Evolutionary conservation across 495 filamentous ascomycete genomes (phyloP).

Genomic region (Penicillium malachiteum): DNA sequence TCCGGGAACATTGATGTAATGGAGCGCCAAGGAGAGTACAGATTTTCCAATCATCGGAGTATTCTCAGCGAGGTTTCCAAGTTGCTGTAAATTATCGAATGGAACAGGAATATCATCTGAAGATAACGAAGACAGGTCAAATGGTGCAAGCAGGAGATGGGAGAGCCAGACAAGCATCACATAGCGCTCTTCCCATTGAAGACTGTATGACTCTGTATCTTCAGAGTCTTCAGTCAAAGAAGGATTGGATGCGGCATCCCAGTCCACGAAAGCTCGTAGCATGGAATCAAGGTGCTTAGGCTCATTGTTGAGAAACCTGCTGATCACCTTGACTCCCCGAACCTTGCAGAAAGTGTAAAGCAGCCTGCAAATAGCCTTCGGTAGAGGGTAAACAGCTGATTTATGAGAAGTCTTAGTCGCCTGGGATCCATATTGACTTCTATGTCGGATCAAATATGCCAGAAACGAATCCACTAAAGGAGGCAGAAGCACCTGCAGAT

Average conservation of each 20-base stretch:
- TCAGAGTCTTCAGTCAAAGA: constrained; percentile 7
- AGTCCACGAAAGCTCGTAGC: constrained; percentile 62
- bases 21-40: constrained; percentile 67
- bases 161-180: constrained; percentile 89
- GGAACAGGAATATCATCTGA: constrained; percentile 47
- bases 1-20: constrained; percentile 69
- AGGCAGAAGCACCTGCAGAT: constrained; percentile 72
- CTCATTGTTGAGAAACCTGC: constrained; percentile 85
- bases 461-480: constrained; percentile 72
- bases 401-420: constrained; percentile 29
- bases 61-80: constrained; percentile 28
- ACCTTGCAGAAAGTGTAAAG: constrained; percentile 94
- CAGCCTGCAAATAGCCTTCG: constrained; percentile 70
- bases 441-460: constrained; percentile 54
- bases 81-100: constrained; percentile 23
- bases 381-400: constrained; percentile 52
- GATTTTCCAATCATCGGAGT: constrained; percentile 69
- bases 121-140: constrained; percentile 85
- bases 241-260: constrained; percentile 28
- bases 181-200: constrained; percentile 86
- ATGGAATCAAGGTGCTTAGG: constrained; percentile 78
- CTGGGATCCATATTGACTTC: constrained; percentile 36
- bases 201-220: constrained; percentile 20
- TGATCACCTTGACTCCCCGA: constrained; percentile 87
- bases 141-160: constrained; percentile 88